Evolutionary conservation across 2,329 filamentous ascomycete species (phyloP).

Genomic region (Penicillium sp.): DNA sequence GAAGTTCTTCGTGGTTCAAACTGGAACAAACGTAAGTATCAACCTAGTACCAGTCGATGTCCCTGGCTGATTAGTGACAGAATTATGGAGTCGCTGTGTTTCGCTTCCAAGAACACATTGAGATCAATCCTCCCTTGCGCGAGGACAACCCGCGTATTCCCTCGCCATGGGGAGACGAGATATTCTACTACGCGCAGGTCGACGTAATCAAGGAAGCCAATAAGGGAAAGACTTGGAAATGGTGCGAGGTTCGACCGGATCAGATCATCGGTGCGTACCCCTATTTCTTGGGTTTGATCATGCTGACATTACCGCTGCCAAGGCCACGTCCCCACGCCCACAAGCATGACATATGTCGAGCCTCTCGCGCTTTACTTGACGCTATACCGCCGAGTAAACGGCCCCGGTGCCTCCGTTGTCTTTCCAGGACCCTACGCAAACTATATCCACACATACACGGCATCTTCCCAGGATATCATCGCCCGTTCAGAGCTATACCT

Average conservation of each 20-base stretch:
- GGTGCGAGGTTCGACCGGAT: constrained; percentile 47
- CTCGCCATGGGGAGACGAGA: constrained; percentile 42
- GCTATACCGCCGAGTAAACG: constrained; percentile 38
- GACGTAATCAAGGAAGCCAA: constrained; percentile 39
- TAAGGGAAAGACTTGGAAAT: constrained; percentile 43
- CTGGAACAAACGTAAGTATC: constrained; percentile 39
- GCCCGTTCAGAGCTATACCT: constrained; percentile 25
- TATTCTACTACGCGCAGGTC: constrained; percentile 50
- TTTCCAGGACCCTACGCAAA: constrained; percentile 40
- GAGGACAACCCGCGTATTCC: constrained; percentile 44
- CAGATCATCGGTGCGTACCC: constrained; percentile 33
- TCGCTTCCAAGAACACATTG: constrained; percentile 20
- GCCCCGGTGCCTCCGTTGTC: constrained; percentile 32
- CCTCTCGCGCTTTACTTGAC: constrained; percentile 40
- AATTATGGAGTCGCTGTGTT: constrained; percentile 29
- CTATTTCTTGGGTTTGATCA: background rate
- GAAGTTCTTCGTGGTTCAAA: constrained; percentile 43
- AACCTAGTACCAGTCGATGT: background rate
- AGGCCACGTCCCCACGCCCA: constrained; percentile 43
- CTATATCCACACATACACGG: constrained; percentile 35
- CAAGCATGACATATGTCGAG: constrained; percentile 32
- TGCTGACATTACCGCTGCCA: background rate
- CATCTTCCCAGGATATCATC: constrained; percentile 37
- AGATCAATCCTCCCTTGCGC: constrained; percentile 31
- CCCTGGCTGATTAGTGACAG: constrained; percentile 22